phyloP scores from a whole-genome alignment of 805 yeast genomes.

The Monosporozyma unispora region DNA sequence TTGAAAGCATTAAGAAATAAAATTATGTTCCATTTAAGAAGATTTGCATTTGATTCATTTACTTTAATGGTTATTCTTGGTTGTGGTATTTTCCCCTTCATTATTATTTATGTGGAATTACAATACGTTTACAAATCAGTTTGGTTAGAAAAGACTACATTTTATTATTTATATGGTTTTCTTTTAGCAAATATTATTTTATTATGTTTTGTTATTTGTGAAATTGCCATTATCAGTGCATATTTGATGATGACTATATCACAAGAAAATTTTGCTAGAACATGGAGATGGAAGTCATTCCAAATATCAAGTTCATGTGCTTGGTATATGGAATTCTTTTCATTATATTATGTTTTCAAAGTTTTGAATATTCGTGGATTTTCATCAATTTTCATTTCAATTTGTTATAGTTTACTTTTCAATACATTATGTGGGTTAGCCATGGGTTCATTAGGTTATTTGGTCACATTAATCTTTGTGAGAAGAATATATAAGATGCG shows the following conservation, averaged over 20 bases:
- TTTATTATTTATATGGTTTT: conserved; percentile 74
- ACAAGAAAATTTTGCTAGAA: conserved; percentile 5
- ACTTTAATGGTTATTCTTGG: conserved; percentile 2
- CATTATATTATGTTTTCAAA: conserved; percentile 54
- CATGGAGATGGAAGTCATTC: conserved; percentile 82
- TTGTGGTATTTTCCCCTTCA: conserved; percentile 68
- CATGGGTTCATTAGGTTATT: conserved; percentile 66
- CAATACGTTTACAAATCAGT: conserved; percentile 62
- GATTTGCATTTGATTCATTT: conserved; percentile 3
- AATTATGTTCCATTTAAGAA: background rate
- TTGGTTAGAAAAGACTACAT: conserved; percentile 73
- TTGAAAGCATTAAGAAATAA: background rate
- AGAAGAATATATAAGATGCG: conserved; percentile 28
- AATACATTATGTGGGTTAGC: conserved; percentile 55
- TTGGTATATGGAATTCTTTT: conserved; percentile 57
- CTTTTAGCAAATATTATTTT: conserved; percentile 52
- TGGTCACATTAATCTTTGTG: conserved; percentile 59
- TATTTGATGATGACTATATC: conserved; percentile 43
- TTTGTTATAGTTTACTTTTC: conserved; percentile 61
- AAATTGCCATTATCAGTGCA: conserved; percentile 61
- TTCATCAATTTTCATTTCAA: conserved; percentile 57
- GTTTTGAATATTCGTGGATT: conserved; percentile 56
- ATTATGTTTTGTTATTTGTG: conserved; percentile 54
- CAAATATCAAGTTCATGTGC: conserved; percentile 63
- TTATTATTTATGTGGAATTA: conserved; percentile 72